Conservation (phyloP, 345 rosid genomes). For the Rhizophora apiculata region DNA sequence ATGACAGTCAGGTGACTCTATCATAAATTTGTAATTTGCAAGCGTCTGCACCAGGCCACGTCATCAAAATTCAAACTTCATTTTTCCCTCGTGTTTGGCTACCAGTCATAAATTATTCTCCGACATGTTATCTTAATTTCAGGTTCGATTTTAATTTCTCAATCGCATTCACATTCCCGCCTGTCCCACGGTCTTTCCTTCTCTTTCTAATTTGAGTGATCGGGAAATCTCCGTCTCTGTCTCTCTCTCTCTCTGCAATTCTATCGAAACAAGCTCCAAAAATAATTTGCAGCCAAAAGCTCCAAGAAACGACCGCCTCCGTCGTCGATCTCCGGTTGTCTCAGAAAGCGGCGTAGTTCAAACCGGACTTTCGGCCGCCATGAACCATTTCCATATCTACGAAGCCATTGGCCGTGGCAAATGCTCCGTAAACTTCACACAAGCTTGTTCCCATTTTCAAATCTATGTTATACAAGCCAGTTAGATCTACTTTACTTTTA, state of each 20-base stretch:
- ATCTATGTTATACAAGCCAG: neutral
- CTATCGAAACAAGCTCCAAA: conserved; percentile 6
- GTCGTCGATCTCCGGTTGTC: conserved; percentile 25
- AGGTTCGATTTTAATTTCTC: conserved; percentile 15
- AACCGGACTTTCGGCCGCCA: conserved; percentile 32
- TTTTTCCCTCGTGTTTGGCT: conserved; percentile 6
- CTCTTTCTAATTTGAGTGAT: no score
- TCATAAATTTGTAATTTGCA: neutral
- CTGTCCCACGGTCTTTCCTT: conserved; percentile 6
- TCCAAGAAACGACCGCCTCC: conserved; percentile 4
- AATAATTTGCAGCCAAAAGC: conserved; percentile 6
- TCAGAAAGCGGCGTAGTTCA: conserved; percentile 5
- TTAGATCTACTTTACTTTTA: neutral
- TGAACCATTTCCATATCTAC: conserved; percentile 94
- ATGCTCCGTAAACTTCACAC: conserved; percentile 59
- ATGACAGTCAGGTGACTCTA: neutral
- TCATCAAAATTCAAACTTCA: conserved; percentile 5
- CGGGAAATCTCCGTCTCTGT: neutral
- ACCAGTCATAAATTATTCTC: neutral
- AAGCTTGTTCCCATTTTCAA: neutral
- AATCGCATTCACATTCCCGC: conserved; percentile 32
- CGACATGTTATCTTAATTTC: conserved; percentile 5
- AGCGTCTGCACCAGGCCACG: neutral
- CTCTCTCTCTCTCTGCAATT: conserved; percentile 7
- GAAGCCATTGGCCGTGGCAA: conserved; percentile 98